Conservation (phyloP, 2,329 filamentous ascomycete species). For the Lasiodiplodia gonubiensis region DNA sequence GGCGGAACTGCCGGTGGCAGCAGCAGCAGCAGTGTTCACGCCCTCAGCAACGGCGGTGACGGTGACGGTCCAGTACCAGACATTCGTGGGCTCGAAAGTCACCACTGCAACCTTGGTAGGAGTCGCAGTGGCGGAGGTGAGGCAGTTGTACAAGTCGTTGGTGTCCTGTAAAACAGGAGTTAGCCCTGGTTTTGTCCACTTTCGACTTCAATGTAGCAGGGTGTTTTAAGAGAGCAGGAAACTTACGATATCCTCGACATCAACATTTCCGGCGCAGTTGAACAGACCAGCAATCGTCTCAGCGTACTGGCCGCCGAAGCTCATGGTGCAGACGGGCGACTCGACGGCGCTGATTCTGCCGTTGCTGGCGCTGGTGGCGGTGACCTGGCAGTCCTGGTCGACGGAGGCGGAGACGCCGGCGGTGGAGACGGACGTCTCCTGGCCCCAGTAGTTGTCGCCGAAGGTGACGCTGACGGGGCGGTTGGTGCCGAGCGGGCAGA, state of each 20-base stretch:
- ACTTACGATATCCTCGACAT: background rate
- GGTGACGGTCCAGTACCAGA: conserved; percentile 34
- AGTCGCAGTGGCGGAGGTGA: background rate
- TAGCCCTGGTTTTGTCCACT: background rate
- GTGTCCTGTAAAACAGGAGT: background rate
- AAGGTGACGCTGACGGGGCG: background rate
- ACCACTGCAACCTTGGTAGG: background rate
- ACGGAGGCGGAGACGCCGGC: background rate
- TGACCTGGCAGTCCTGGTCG: conserved; percentile 6
- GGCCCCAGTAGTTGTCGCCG: conserved; percentile 8
- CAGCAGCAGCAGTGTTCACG: background rate
- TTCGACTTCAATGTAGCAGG: too few species aligned
- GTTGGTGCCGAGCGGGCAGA: conserved; percentile 9
- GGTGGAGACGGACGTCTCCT: background rate
- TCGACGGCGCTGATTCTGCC: background rate
- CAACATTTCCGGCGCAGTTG: background rate
- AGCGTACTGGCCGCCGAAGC: background rate
- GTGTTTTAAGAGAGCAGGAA: too few species aligned
- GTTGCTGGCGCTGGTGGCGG: conserved; percentile 3
- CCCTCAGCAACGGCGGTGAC: conserved; percentile 37
- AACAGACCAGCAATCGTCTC: background rate
- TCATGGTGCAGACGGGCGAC: background rate
- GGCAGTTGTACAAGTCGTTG: background rate
- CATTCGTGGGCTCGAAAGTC: conserved; percentile 27
- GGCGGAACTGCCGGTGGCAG: background rate